phyloP scores from a whole-genome alignment of 139 green algal species.

The Chara braunii region DNA sequence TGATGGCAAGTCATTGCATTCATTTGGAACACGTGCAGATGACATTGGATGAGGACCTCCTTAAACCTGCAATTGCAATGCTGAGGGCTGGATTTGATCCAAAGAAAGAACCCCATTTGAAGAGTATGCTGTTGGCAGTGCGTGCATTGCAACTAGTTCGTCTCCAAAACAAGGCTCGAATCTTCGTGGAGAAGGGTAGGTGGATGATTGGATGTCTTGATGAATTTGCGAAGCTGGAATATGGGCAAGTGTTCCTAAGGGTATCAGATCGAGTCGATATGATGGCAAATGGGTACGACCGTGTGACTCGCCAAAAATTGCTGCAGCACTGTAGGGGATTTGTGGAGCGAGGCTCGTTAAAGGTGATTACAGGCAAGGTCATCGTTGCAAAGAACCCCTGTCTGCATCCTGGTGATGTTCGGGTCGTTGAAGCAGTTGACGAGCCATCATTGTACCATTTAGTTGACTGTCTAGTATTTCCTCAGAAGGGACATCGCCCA shows the following conservation, averaged over 20 bases:
- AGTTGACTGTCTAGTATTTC: constrained; percentile 40
- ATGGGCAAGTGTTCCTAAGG: too few species aligned
- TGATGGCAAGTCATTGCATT: too few species aligned
- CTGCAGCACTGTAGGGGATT: too few species aligned
- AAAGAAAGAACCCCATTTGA: constrained; percentile 7
- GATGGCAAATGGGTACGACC: too few species aligned
- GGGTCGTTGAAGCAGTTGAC: constrained; percentile 37
- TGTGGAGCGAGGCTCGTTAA: too few species aligned
- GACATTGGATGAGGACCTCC: too few species aligned
- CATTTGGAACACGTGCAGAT: too few species aligned
- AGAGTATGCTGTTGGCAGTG: constrained; percentile 7
- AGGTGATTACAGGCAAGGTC: constrained; percentile 10
- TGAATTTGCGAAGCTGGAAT: constrained; percentile 13
- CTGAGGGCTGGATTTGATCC: constrained; percentile 3
- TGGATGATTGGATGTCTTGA: constrained; percentile 30
- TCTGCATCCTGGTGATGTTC: constrained; percentile 43
- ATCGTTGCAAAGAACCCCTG: constrained; percentile 47
- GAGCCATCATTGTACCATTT: constrained; percentile 25
- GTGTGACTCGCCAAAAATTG: too few species aligned
- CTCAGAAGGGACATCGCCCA: constrained; percentile 15
- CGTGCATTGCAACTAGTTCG: constrained; percentile 12
- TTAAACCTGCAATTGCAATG: too few species aligned
- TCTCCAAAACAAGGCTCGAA: constrained; percentile 20
- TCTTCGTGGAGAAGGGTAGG: constrained; percentile 14
- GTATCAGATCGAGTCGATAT: too few species aligned